Evolutionary conservation across 2,329 filamentous ascomycete species (phyloP), one percentile per base, ranked within the genome.

Genomic region (Ophiostoma montium): DNA sequence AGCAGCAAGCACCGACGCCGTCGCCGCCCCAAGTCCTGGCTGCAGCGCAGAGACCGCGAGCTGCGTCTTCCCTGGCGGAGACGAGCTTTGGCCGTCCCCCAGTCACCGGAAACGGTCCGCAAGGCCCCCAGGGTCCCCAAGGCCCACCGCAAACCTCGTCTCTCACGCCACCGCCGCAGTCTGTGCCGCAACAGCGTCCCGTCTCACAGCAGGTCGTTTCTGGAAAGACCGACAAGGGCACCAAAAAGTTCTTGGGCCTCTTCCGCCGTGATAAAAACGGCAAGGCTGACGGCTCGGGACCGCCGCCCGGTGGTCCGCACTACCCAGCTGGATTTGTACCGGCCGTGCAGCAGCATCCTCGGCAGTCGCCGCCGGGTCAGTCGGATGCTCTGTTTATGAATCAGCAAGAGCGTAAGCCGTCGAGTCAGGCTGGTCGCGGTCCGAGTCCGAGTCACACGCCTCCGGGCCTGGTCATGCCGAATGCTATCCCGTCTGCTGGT

Each of bases 301-400:
- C 56, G 3, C 57, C 59, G 12, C 59, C 58, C 0, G 58, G 58
- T 18, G 58, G 58, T 5, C 59, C 58, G 9, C 52, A 53, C 36
- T 59, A 56, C 27, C 51, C 50, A 1, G 33, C 35, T 11, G 52
- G 48, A 18, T 16, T 39, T 16, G 30, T 23, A 2, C 44, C 42
- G 19, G 36, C 36, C 7, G 8, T 30, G 3, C 21, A 30, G 15
- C 18, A 35, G 16, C 44, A 19, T 19, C 45, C 23, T 38, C 33
- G 19, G 23, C 39, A 16, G 6, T 6, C 9, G n/a, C 35, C 10
- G 35, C 35, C 18, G 10, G 7, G 16, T 1, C 35, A 38, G 35
- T 3, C 16, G 23, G 23, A 27, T 27, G 23, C 23, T 27, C 23
- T 27, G 23, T 27, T 27, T 27, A 27, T 27, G 23, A 27, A 27